phyloP scores from a whole-genome alignment of 768 basidiomycete genomes.

The Pleurotus cornucopiae region DNA sequence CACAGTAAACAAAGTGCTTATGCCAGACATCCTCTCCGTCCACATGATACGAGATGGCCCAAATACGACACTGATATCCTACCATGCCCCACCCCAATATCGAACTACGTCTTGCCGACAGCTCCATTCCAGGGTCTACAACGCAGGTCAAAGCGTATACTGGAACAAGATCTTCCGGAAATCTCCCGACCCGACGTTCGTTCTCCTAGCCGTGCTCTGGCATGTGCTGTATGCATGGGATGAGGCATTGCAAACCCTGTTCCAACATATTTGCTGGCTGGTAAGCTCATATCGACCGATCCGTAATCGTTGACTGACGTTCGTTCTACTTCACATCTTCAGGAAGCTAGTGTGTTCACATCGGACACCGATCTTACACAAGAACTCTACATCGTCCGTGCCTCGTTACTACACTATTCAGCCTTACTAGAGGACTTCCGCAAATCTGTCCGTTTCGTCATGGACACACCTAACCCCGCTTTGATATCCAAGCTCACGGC shows the following conservation, averaged over 20 bases:
- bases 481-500: conserved; percentile 15
- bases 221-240: conserved; percentile 63
- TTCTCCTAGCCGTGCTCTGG: conserved; percentile 52
- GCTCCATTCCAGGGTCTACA: conserved; percentile 44
- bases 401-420: conserved; percentile 47
- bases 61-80: conserved; percentile 45
- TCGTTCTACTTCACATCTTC: too few relatives aligned
- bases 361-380: conserved; percentile 39
- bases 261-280: conserved; percentile 43
- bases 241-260: conserved; percentile 49
- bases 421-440: conserved; percentile 43
- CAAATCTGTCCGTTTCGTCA: conserved; percentile 41
- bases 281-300: conserved; percentile 23
- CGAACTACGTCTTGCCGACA: conserved; percentile 30
- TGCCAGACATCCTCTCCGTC: conserved; percentile 43
- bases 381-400: conserved; percentile 49
- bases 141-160: conserved; percentile 42
- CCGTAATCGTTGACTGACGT: too few relatives aligned
- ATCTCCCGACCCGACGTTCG: conserved; percentile 50
- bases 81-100: conserved; percentile 29
- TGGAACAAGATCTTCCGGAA: conserved; percentile 38
- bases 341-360: conserved; percentile 46
- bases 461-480: conserved; percentile 35
- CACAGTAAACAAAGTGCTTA: conserved; percentile 29
- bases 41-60: conserved; percentile 40